phyloP scores from a whole-genome alignment of 352 stramenopile genomes.

The Phytophthora hybrid region DNA sequence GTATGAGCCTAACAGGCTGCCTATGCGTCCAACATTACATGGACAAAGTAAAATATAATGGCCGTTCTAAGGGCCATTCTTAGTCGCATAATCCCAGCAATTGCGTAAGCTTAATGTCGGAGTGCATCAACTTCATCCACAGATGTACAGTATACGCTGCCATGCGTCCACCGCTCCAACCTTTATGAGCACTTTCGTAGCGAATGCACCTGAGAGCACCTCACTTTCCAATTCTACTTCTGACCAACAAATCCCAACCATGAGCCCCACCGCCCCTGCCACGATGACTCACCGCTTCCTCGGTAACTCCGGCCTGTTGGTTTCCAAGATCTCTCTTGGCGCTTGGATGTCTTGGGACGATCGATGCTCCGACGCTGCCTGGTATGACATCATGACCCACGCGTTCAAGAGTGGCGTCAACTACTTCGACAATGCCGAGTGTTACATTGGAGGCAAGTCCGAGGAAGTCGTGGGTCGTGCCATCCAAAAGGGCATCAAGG shows the following conservation, averaged over 20 bases:
- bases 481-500: slow-evolving; percentile 45
- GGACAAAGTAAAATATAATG: too few relatives aligned
- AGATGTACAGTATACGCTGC: too few relatives aligned
- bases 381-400: slow-evolving; percentile 45
- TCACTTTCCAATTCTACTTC: slow-evolving; percentile 10
- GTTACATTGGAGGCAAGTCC: slow-evolving; percentile 42
- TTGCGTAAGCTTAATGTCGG: not conserved
- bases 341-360: slow-evolving; percentile 37
- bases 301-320: slow-evolving; percentile 43
- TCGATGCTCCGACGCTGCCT: slow-evolving; percentile 21
- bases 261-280: slow-evolving; percentile 1
- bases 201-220: not conserved
- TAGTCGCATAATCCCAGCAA: too few relatives aligned
- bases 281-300: slow-evolving; percentile 50
- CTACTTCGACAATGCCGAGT: slow-evolving; percentile 58
- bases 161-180: too few relatives aligned
- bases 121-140: not conserved
- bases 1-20: too few relatives aligned
- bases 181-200: too few relatives aligned
- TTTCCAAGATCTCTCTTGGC: slow-evolving; percentile 50
- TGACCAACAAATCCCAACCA: not conserved
- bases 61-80: too few relatives aligned
- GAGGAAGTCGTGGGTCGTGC: slow-evolving; percentile 47
- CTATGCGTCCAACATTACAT: too few relatives aligned
- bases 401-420: slow-evolving; percentile 55